A percentile compares a stretch with the other conserved stretches of the same genome.
Conservation (phyloP, 2,329 filamentous ascomycete species). For the Sphaerulina musiva region DNA sequence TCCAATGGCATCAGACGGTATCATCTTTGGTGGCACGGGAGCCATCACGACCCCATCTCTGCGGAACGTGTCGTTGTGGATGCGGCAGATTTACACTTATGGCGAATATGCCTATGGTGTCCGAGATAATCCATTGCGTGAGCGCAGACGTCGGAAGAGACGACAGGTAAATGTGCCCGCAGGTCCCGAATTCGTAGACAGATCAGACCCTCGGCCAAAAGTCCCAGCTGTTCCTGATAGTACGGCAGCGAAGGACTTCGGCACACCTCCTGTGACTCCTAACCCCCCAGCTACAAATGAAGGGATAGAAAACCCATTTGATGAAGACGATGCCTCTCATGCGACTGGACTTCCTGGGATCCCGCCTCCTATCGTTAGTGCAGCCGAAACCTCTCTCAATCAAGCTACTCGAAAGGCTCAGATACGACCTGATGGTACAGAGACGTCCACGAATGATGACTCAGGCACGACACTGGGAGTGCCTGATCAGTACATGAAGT, state of each 20-base stretch:
- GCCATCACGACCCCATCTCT: conserved; percentile 65
- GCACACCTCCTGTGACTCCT: not conserved
- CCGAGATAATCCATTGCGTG: conserved; percentile 66
- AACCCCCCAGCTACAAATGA: not conserved
- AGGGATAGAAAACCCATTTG: not conserved
- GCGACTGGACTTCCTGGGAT: conserved; percentile 34
- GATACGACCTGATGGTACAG: conserved; percentile 17
- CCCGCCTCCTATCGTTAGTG: conserved; percentile 43
- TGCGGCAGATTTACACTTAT: conserved; percentile 79
- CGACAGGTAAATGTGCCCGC: conserved; percentile 24
- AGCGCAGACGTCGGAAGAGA: conserved; percentile 47
- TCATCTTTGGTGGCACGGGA: conserved; percentile 77
- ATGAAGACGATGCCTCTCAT: conserved; percentile 10
- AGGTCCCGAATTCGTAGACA: conserved; percentile 6
- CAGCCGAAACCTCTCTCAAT: conserved; percentile 40
- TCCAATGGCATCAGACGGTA: conserved; percentile 67
- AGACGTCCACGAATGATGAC: conserved; percentile 17
- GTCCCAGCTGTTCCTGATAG: conserved; percentile 3
- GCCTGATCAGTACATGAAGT: conserved; percentile 46
- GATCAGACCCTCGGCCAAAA: conserved; percentile 4
- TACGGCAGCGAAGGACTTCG: conserved; percentile 15
- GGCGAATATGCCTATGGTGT: conserved; percentile 82
- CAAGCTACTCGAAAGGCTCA: conserved; percentile 37
- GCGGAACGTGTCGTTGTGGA: conserved; percentile 71
- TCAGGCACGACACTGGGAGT: conserved; percentile 36